Evolutionary conservation across 164 flowering plant species (phyloP), one percentile per base, ranked within the genome.

Genomic region (Chimonanthus praecox): DNA sequence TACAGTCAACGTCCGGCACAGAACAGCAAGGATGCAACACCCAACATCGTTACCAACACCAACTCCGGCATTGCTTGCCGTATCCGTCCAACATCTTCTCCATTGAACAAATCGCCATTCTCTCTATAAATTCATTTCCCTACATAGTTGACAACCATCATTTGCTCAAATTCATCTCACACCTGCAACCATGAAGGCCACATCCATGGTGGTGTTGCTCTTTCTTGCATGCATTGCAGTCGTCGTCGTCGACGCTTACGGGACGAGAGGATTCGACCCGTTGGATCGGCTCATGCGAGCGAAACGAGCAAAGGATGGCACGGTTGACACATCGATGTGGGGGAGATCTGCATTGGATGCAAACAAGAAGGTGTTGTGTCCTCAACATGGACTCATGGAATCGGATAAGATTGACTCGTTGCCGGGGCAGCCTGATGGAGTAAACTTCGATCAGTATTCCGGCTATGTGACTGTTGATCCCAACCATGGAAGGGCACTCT

Each of bases 341-440:
- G 46, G 64, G 10, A 47, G 51, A 16, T 43, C 33, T 58, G 72
- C 3, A 58, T 45, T 21, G 0, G n/a, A 45, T 7, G 10, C 8
- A 3, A 44, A 5, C n/a, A 33, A 43, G 47, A 66, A n/a, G 16
- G 64, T 43, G 70, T 70, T 16, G 75, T 67, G 62, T 73, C 21
- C 69, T 8, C 87, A 86, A 50, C 74, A 80, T 58, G 85, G 85
- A 45, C 43, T 76, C 72, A 86, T 67, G 82, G 78, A 78, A 63
- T 74, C 72, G 7, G 87, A 86, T 74, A 85, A 82, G 82, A 80
- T 88, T 9, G 75, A 20, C 0, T 21, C 21, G 10, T 78, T 88
- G 77, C 92, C 88, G 0, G 90, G 92, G 6, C 89, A 87, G 51
- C 90, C 89, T 0, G 64, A 74, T 10, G 84, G 80, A 5, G 88